Evolutionary conservation across 306 rosid species (phyloP).

Genomic region (Lathyrus sativus): DNA sequence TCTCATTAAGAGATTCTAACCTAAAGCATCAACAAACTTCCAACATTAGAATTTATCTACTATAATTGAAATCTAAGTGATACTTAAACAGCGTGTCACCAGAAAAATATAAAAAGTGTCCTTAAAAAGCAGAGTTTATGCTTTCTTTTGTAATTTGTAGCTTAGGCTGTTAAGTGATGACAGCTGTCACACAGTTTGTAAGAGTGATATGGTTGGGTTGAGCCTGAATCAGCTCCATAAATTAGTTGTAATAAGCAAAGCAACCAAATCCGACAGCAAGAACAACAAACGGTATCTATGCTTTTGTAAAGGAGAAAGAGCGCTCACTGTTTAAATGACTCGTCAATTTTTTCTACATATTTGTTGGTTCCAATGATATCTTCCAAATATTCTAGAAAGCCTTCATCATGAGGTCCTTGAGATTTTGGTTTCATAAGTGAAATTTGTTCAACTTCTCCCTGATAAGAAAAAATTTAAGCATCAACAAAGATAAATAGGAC

Average conservation of each 20-base stretch:
- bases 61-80: not conserved
- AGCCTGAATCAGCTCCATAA: not conserved
- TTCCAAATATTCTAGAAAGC: conserved; percentile 95
- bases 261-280: conserved; percentile 19
- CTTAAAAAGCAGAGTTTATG: not conserved
- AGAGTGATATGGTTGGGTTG: not conserved
- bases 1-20: conserved; percentile 85
- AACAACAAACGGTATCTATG: conserved; percentile 10
- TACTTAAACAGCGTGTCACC: not conserved
- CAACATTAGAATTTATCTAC: conserved; percentile 13
- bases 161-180: not conserved
- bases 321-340: conserved; percentile 76
- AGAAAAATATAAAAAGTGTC: not conserved
- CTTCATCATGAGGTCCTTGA: conserved; percentile 98
- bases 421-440: conserved; percentile 97
- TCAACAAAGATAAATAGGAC: conserved; percentile 25
- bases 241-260: not conserved
- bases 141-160: not conserved
- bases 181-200: not conserved
- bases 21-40: conserved; percentile 50
- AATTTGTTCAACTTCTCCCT: conserved; percentile 99
- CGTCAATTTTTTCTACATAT: conserved; percentile 87
- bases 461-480: conserved; percentile 43
- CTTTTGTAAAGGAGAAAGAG: conserved; percentile 33
- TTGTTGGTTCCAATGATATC: conserved; percentile 92